Evolutionary conservation across 1,284 basidiomycete species (phyloP).

Genomic region (Ustilago xerochloae): DNA sequence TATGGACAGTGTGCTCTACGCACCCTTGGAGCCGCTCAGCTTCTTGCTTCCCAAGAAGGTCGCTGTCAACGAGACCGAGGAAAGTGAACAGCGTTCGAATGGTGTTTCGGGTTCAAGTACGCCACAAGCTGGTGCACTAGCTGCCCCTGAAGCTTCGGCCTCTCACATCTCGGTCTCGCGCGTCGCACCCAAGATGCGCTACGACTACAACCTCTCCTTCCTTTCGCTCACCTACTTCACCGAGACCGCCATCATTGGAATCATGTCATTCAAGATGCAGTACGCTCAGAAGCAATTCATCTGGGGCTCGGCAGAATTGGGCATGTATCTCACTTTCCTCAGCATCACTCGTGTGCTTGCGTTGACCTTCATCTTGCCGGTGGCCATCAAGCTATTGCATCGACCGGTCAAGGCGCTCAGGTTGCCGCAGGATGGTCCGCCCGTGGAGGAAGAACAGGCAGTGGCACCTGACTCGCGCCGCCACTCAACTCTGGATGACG

Average conservation of each 20-base stretch:
- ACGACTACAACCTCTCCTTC: conserved; percentile 62
- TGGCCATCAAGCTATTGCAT: conserved; percentile 60
- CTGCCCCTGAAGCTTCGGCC: conserved; percentile 36
- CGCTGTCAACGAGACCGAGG: conserved; percentile 17
- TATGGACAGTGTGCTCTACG: conserved; percentile 42
- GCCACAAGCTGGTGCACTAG: conserved; percentile 16
- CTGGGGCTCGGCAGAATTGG: conserved; percentile 61
- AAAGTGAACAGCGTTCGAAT: background rate
- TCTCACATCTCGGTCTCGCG: conserved; percentile 62
- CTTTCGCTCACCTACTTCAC: conserved; percentile 61
- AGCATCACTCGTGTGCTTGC: conserved; percentile 58
- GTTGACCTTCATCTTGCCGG: conserved; percentile 58
- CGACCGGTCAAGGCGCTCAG: conserved; percentile 47
- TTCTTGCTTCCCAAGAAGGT: conserved; percentile 58
- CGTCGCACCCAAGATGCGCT: conserved; percentile 27
- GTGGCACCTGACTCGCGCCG: conserved; percentile 27
- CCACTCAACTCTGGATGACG: conserved; percentile 41
- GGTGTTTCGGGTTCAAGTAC: conserved; percentile 13
- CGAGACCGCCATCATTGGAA: conserved; percentile 56
- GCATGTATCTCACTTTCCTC: conserved; percentile 60
- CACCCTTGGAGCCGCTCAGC: conserved; percentile 51
- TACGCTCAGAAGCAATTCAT: conserved; percentile 62
- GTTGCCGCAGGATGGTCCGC: conserved; percentile 45
- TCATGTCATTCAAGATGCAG: conserved; percentile 63
- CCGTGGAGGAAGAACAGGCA: conserved; percentile 30